These are phyloP conservation scores for Primulina huaijiensis DNA, from an alignment of 257 asterid genomes.

Conservation along the genomic window DNA sequence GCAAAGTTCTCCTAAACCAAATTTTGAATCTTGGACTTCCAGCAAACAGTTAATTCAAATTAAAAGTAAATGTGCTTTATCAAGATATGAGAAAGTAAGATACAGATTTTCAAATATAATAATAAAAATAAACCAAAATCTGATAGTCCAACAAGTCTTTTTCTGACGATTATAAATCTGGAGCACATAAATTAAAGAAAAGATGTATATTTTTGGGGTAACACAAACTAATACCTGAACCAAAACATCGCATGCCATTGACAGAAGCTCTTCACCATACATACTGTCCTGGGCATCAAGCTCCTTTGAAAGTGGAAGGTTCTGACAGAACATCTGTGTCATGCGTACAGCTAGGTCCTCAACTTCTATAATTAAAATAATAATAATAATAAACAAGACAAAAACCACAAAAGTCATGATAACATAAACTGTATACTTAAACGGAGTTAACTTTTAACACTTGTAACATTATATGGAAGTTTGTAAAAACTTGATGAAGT, in stretches of 20 bases:
- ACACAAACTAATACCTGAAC: conserved; percentile 67
- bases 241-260: conserved; percentile 77
- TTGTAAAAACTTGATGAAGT: conserved; percentile 3
- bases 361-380: conserved; percentile 48
- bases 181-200: conserved; percentile 14
- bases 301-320: conserved; percentile 76
- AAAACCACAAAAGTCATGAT: conserved; percentile 22
- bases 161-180: not conserved
- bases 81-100: conserved; percentile 3
- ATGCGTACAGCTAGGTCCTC: conserved; percentile 65
- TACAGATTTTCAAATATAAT: not conserved
- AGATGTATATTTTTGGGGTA: conserved; percentile 3
- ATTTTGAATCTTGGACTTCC: not conserved
- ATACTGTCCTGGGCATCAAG: conserved; percentile 83
- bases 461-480: conserved; percentile 1
- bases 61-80: not conserved
- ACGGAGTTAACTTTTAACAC: not conserved
- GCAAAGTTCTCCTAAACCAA: conserved; percentile 18
- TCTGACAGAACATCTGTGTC: conserved; percentile 63
- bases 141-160: conserved; percentile 12
- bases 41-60: conserved; percentile 10
- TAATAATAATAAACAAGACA: not conserved
- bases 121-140: conserved; percentile 1
- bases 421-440: conserved; percentile 10
- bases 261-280: conserved; percentile 92